Base-by-base conservation (phyloP, 202 grass and related monocot genomes). In the Setaria viridis region DNA sequence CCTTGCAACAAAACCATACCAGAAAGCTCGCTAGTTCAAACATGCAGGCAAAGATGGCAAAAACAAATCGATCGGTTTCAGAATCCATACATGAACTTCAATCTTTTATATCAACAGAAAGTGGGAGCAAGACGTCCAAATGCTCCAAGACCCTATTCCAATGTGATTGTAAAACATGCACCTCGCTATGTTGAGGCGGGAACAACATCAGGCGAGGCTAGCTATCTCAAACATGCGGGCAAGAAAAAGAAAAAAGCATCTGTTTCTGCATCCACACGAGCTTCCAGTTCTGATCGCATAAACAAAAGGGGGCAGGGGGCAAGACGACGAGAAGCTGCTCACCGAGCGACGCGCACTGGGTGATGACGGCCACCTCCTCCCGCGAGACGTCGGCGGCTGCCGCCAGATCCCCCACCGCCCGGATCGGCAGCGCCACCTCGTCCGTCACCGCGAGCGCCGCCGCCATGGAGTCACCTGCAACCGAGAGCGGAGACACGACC, bases 371-470 rank as follows among this genome's bases (percentile, higher is more conserved):
- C 35, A 92, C 90, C 76, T 93, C 92, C 68, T 97, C 92, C 72
- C 62, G 73, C 48, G 87, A 83, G 72, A 96, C 84, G 25, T 58
- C 83, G 17, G 86, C 93, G 7, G 89, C 81, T 15, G 67, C 86
- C 67, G 71, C 76, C 70, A 94, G 86, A 89, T 91, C 81, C 41
- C 81, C 72, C 55, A 94, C 89, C 78, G 79, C 84, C 49, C 78
- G 79, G 34, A 99, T 80, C 39, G 93, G 86, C 66, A 95, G 80
- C 35, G 51, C 90, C 69, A 91, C 84, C 35, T 94, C 91, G 57
- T 96, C 93, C 85, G 96, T 99, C 35, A 99, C 76, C 49, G 85
- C 84, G 48, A 96, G 94, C 48, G 82, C 71, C 64, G 90, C 87
- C 20, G 90, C 81, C 87, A 89, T 86, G 62, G 62, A 8, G 49